Conservation (phyloP, 805 yeast species). For the Suhomyces sp. region DNA sequence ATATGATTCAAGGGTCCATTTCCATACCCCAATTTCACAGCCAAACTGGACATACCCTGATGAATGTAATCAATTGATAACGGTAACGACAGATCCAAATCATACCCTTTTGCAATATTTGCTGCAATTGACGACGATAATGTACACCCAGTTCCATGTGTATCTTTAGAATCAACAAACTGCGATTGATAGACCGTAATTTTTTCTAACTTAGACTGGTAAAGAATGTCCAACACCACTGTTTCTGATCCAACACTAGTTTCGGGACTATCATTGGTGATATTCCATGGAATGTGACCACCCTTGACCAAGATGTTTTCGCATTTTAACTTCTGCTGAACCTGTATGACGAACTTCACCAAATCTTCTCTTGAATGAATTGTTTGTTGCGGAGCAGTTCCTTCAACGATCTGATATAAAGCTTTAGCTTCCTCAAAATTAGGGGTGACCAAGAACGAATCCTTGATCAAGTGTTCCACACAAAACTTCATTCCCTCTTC, state of each 20-base stretch:
- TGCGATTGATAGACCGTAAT: slow-evolving; percentile 48
- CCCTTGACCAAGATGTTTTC: slow-evolving; percentile 70
- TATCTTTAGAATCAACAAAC: slow-evolving; percentile 47
- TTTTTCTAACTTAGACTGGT: slow-evolving; percentile 36
- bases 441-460: slow-evolving; percentile 70
- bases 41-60: slow-evolving; percentile 51
- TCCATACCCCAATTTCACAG: slow-evolving; percentile 49
- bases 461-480: slow-evolving; percentile 45
- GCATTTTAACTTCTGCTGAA: slow-evolving; percentile 37
- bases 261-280: slow-evolving; percentile 12
- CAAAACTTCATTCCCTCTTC: slow-evolving; percentile 45
- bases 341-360: slow-evolving; percentile 18
- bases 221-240: slow-evolving; percentile 51
- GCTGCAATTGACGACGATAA: slow-evolving; percentile 79
- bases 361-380: slow-evolving; percentile 37
- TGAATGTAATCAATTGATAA: slow-evolving; percentile 66
- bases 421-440: slow-evolving; percentile 65
- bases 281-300: slow-evolving; percentile 63
- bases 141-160: slow-evolving; percentile 93
- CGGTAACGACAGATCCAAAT: slow-evolving; percentile 50
- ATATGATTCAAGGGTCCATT: slow-evolving; percentile 77
- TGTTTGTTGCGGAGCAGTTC: slow-evolving; percentile 10
- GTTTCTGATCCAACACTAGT: background rate
- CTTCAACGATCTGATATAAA: slow-evolving; percentile 33
- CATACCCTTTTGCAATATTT: slow-evolving; percentile 57